Conservation (phyloP, 306 rosid species). For the Chamaecrista fasciculata region DNA sequence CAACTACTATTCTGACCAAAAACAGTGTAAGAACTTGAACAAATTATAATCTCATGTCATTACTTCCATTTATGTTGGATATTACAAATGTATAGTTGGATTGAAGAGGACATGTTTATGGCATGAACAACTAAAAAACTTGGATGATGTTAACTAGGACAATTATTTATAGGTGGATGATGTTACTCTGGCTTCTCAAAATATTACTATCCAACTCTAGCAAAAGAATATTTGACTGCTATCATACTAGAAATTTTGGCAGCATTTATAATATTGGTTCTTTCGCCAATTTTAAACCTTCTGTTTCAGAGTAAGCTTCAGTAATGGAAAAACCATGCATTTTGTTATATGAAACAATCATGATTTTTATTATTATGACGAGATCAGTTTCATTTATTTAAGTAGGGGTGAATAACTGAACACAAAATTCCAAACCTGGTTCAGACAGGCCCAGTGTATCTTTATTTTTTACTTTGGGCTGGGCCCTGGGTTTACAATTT, state of each 20-base stretch:
- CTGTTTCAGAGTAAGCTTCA: constrained; percentile 1
- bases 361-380: neutral
- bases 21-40: constrained; percentile 6
- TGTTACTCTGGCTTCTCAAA: constrained; percentile 5
- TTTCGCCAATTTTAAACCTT: neutral
- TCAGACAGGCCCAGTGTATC: too few relatives aligned
- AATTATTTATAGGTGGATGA: neutral
- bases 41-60: constrained; percentile 15
- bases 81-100: constrained; percentile 1
- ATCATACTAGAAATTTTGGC: constrained; percentile 21
- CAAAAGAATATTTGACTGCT: neutral
- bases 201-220: neutral
- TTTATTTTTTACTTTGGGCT: too few relatives aligned
- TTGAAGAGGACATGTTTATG: constrained; percentile 1
- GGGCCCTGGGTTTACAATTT: too few relatives aligned
- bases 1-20: constrained; percentile 21
- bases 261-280: constrained; percentile 5
- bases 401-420: too few relatives aligned
- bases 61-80: constrained; percentile 8
- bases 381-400: neutral
- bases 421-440: too few relatives aligned
- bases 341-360: too few relatives aligned
- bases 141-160: neutral
- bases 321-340: constrained; percentile 5
- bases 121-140: neutral